Conservation (phyloP, 169 alveolate genomes). For the Amoebophrya sp. region DNA sequence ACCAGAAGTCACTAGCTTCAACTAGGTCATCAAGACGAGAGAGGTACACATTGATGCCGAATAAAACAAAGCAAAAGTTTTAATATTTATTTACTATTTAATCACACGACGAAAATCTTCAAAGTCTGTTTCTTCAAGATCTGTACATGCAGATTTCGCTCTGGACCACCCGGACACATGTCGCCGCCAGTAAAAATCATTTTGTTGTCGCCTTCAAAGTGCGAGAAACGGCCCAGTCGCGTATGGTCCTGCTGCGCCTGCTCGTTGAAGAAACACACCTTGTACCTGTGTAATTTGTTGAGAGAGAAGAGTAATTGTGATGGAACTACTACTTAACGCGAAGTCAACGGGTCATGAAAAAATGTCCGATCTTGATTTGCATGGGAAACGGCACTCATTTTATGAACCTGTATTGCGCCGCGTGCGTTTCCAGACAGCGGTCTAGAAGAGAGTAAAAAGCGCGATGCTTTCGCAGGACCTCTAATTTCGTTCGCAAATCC, state of each 20-base stretch:
- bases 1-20: no score
- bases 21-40: no score
- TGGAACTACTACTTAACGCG: no score
- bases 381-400: no score
- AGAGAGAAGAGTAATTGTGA: no score
- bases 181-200: neutral
- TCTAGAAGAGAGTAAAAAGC: neutral
- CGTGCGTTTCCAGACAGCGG: neutral
- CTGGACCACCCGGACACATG: neutral
- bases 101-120: no score
- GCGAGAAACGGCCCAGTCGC: neutral
- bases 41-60: no score
- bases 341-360: no score
- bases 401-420: neutral
- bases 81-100: no score
- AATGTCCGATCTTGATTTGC: no score
- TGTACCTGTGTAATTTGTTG: neutral
- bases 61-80: no score
- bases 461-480: neutral
- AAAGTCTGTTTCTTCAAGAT: no score
- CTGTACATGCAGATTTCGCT: neutral
- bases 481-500: neutral
- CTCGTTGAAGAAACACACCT: neutral
- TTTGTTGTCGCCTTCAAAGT: neutral
- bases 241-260: neutral